Conservation (phyloP, 768 basidiomycete species). For the Trametopsis cervina region DNA sequence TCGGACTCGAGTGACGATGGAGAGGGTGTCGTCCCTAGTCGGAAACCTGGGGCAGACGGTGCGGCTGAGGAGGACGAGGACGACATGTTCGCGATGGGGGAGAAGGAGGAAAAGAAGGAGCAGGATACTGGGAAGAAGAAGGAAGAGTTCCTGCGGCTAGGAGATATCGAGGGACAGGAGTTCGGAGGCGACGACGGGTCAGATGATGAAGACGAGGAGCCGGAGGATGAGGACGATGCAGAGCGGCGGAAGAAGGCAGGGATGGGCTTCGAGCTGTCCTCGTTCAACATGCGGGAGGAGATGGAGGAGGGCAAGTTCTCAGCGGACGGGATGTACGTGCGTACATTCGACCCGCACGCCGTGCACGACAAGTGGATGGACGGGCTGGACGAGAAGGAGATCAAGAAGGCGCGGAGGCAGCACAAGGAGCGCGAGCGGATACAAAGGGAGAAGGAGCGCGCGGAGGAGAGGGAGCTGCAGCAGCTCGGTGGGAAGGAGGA, state of each 20-base stretch:
- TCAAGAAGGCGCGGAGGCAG: conserved; percentile 70
- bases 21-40: conserved; percentile 85
- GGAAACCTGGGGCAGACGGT: conserved; percentile 42
- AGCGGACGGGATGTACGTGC: conserved; percentile 84
- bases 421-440: conserved; percentile 71
- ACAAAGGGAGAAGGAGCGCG: conserved; percentile 60
- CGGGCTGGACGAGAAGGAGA: conserved; percentile 76
- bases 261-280: conserved; percentile 91
- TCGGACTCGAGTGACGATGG: conserved; percentile 94
- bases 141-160: conserved; percentile 74
- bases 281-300: conserved; percentile 99
- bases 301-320: conserved; percentile 98
- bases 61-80: conserved; percentile 49
- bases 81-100: conserved; percentile 74
- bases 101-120: conserved; percentile 45
- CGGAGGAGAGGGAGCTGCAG: conserved; percentile 69
- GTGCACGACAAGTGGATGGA: conserved; percentile 97
- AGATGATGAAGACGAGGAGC: conserved; percentile 38
- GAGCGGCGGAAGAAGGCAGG: conserved; percentile 67
- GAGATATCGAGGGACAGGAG: conserved; percentile 97
- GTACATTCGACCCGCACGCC: conserved; percentile 82
- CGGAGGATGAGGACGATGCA: conserved; percentile 71
- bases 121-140: conserved; percentile 40
- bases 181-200: conserved; percentile 51
- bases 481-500: conserved; percentile 59